Base-by-base conservation (phyloP, 2,329 filamentous ascomycete genomes). In the Parascedosporium putredinis region DNA sequence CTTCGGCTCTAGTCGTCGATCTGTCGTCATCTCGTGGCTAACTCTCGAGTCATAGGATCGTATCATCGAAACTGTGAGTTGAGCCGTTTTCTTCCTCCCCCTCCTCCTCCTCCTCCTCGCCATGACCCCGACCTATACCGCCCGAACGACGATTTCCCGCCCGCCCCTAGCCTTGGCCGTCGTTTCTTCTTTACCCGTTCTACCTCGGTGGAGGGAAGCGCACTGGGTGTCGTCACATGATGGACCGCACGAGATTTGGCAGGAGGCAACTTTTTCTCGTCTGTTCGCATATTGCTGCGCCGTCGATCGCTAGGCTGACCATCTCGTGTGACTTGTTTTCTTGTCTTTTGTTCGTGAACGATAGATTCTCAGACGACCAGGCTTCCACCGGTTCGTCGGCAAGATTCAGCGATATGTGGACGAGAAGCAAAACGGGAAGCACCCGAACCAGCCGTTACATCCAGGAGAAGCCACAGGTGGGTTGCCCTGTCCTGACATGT, bases 381-480 rank as follows among this genome's bases (percentile, higher is more conserved):
- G 64, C 7, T 79, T 78, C 57, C 75, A 78, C 53, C 69, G 68
- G 53, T 68, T 67, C 3, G 75, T 79, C 34, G 71, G 71, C 6
- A 66, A 69, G n/a, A 72, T 79, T 29, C 75, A 79, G 52, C 67
- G 68, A 12, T 64, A 60, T 3, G 67, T 79, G 33, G 61, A 79
- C 56, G 73, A 78, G 53, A 59, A 62, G 16, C 66, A 67, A 42
- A 54, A 78, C 53, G 75, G 75, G 8, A 68, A 72, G 22, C 65
- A 74, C 49, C 74, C 75, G 0, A 63, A 69, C 54, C 72, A 76
- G 47, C 75, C 75, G 5, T 53, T 78, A 8, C 66, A 67, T 0
- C 73, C 66, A 1, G 76, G 75, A 42, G 71, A 79, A 56, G 75
- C 75, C 2, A 76, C 74, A 27, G 68, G 71, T 73, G 62, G 4